Evolutionary conservation across 2,329 filamentous ascomycete species (phyloP).

Genomic region (Clonostachys chloroleuca): DNA sequence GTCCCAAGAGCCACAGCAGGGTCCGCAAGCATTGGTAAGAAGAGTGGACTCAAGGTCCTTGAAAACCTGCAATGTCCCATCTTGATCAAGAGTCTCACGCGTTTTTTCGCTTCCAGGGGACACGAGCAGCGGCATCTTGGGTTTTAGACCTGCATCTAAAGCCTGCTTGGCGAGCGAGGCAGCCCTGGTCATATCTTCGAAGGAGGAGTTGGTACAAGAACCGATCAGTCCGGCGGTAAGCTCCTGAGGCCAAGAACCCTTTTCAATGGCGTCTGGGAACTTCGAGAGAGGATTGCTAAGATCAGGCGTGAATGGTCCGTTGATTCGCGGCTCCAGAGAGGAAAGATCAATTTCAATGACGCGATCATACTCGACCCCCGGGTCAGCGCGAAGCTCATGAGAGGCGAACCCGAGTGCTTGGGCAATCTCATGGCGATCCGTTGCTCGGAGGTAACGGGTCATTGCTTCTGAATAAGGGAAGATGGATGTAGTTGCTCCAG

Average conservation of each 20-base stretch:
- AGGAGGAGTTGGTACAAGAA: conserved; percentile 1
- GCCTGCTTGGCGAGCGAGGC: conserved; percentile 71
- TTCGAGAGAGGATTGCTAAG: background rate
- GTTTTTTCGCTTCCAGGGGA: conserved; percentile 76
- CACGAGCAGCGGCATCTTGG: conserved; percentile 70
- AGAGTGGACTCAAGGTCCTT: conserved; percentile 73
- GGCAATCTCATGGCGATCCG: conserved; percentile 66
- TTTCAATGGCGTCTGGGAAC: background rate
- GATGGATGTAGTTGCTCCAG: conserved; percentile 63
- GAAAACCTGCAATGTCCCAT: conserved; percentile 67
- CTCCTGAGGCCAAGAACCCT: background rate
- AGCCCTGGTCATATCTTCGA: conserved; percentile 33
- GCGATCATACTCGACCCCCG: conserved; percentile 21
- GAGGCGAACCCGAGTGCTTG: conserved; percentile 62
- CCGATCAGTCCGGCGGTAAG: background rate
- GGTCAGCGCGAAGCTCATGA: conserved; percentile 53
- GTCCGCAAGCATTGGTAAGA: conserved; percentile 69
- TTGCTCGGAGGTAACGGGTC: conserved; percentile 71
- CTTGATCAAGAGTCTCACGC: conserved; percentile 63
- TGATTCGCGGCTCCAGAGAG: background rate
- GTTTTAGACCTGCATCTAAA: conserved; percentile 67
- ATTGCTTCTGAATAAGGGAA: conserved; percentile 80
- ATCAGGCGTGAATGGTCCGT: background rate
- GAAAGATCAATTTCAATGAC: background rate
- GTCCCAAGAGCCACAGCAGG: conserved; percentile 70